Evolutionary conservation across 192 early-diverging fungal genomes (phyloP), one percentile per base, ranked within the genome.

Genomic region (Jimgerdemannia lactiflua): DNA sequence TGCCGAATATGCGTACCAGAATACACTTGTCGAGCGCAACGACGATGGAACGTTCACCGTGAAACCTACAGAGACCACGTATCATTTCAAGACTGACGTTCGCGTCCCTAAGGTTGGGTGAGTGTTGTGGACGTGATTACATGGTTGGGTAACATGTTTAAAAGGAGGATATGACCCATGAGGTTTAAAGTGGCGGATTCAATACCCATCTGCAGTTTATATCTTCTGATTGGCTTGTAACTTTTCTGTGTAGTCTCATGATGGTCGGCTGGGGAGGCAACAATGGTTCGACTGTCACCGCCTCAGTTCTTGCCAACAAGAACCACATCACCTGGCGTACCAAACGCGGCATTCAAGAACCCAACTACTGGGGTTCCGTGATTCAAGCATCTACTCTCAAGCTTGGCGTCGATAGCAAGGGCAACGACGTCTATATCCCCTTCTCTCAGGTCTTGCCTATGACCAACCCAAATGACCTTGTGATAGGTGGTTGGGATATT

Each of bases 231-330:
- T 11, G 29, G 40, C 44, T 63, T 65, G 17, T n/a, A 59, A 6
- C 0, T 59, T 59, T 59, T 59, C 49, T 59, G 8, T 2, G 8
- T 82, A 95, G 95, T 76, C 86, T 99, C 66, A 98, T 99, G 98
- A 92, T 99, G 83, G 96, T 99, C 78, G 98, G 98, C 42, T 97
- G 95, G 95, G 98, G 96, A 78, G 98, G 98, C 78, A 99, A 99
- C 94, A 99, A 99, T 86, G 97, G 97, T 71, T 94, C 96, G 71
- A 99, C 97, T 71, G 80, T 99, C 74, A 98, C 97, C 64, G 98
- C 98, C 6, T 93, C 95, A 82, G 95, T 98, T 85, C 86, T 97
- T 70, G 97, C 98, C 76, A 97, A 99, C 92, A 93, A 91, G 83
- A 80, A 86, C 75, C 90, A 93, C 71, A 87, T 97, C 73, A 87